Evolutionary conservation across 2,329 filamentous ascomycete species (phyloP), one percentile per base, ranked within the genome.

Genomic region (Graphilbum sp.): DNA sequence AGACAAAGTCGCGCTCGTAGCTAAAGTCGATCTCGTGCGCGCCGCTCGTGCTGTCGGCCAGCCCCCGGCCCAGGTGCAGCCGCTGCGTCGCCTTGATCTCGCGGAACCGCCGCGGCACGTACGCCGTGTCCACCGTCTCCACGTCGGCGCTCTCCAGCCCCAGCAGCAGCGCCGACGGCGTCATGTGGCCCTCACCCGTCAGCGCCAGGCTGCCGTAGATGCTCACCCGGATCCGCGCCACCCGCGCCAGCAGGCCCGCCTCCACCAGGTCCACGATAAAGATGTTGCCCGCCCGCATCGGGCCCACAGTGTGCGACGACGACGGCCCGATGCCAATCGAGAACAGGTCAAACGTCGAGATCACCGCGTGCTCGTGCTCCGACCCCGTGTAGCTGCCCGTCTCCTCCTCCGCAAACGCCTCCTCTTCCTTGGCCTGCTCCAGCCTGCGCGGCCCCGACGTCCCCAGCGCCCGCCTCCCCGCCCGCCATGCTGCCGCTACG

Each of bases 131-230:
- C 17, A 67, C 61, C 0, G 61, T 61, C 50, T 66, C 64, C 8
- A 67, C 64, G 40, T 66, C 51, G 13, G 61, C 62, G 23, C 63
- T 58, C 46, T 67, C 64, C 0, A 67, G 57, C n/a, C 64, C 64
- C 2, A 67, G 54, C 9, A 67, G 52, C 19, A 67, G 47, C 3
- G 64, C 64, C 5, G 61, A 65, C 0, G 64, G 64, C 3, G 64
- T 67, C 64, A 67, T 67, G 43, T 66, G 64, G 32, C 64, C 64
- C 46, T 67, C 63, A 35, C 64, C 64, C 0, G 64, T 67, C 25
- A 67, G 57, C 0, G 64, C 64, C 41, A 67, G 52, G 45, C 63
- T 67, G 33, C 64, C 64, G 43, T 66, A 67, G 34, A 67, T 58
- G 8, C 60, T 58, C 19, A 67, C 58, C 5, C 60, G 61, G 37